Base-by-base conservation (phyloP, 352 stramenopile genomes). In the Plasmopara viticola region DNA sequence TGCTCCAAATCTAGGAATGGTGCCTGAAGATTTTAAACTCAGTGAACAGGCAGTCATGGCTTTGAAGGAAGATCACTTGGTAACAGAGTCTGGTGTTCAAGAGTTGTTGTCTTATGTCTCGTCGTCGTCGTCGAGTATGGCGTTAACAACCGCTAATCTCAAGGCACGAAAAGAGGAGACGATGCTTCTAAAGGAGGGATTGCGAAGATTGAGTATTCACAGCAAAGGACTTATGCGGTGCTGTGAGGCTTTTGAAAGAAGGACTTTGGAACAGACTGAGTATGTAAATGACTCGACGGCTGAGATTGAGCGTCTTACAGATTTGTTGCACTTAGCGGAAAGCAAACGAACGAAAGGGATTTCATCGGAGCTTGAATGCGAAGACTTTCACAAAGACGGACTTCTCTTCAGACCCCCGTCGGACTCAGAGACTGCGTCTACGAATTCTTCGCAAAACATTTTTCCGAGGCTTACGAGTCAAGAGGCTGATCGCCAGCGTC, bases 1-100 rank as follows among this genome's bases (percentile, higher is more conserved):
- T 1, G 51, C 59, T 58, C 52, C 64, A 1, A 52, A 50, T 20
- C 44, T 71, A 38, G 12, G 46, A 14, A 63, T 68, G 30, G 58
- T 66, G 10, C 62, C 61, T n/a, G 60, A 67, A 30, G 66, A 83
- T n/a, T 80, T 83, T 49, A 68, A 58, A 25, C 35, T 81, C 33
- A 72, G 68, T 35, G 52, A 72, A 20, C 54, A 66, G 30, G 66
- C 60, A 4, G 56, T 89, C 6, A 62, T 76, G 46, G 72, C 76
- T n/a, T 58, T 89, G 29, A 86, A 82, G 56, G 66, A 78, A n/a
- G 76, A 86, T 20, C 80, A 90, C 47, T 64, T 72, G 6, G 52
- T 85, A 37, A 70, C 79, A 0, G 79, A 85, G 33, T 70, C 78
- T 49, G 79, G 70, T 0, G 76, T 87, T 3, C 66, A 79, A 35